Evolutionary conservation across 805 yeast genomes (phyloP), one percentile per base, ranked within the genome.

Genomic region (Candida schatavii): DNA sequence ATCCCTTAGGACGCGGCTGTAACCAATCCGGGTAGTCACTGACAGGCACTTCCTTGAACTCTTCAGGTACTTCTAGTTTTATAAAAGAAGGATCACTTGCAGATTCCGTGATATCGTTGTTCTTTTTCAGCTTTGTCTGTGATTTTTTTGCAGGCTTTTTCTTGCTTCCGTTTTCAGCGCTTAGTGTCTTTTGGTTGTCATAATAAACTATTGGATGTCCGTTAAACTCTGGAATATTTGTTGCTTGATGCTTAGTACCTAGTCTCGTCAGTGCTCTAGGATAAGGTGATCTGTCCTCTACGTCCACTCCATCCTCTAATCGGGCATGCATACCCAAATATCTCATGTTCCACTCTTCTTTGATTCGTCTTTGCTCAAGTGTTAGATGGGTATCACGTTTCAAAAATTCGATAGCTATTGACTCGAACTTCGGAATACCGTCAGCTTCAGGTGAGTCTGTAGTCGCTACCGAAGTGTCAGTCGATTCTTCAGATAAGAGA

Each of bases 271-370:
- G 80, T 0, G 90, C 93, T 39, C 91, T 64, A 0, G 95, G 93
- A 49, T 84, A 83, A 1, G 89, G 88, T 4, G 70, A 63, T 32
- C 90, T 64, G 54, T 85, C 95, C 44, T 83, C 87, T 4, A 78
- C 53, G 56, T 88, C 93, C 34, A 86, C 70, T 1, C 87, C 87
- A 57, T 86, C 95, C 55, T 85, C 91, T 20, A 85, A 59, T 35
- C 77, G 70, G 1, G 88, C 78, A 57, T 86, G 85, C 65, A 82
- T 72, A 1, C 96, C 95, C 20, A 87, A 68, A 53, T 85, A 88
- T 48, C 95, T 62, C 66, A 81, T 84, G 2, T 82, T 83, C 96
- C 96, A 88, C 54, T 82, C 88, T 58, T 82, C 88, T n/a, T 62
- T 46, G 25, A 72, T 62, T 43, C 88, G 56, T 46, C 87, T 59